Base-by-base conservation (phyloP, 768 basidiomycete species). In the Pleurotus eryngii region DNA sequence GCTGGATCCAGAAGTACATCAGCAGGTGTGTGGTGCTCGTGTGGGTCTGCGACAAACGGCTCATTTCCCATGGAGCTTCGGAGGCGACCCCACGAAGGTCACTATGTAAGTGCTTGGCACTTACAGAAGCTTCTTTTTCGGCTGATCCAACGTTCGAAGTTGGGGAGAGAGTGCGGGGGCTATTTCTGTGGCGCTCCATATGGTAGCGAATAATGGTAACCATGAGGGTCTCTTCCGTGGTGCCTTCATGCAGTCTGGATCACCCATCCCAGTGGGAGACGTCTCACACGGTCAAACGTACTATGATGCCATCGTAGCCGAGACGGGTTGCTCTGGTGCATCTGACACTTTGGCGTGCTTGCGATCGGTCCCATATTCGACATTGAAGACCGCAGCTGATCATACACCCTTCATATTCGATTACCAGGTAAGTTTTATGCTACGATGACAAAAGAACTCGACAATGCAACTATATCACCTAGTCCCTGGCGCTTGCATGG, bases 1-100 rank as follows among this genome's bases (percentile, higher is more conserved):
- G 79, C 61, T 89, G 85, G 86, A 75, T 87, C 3, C 78, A 85
- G 54, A 75, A 81, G 62, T 81, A 87, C 64, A 84, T 87, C 53
- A 62, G 62, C 15, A 54, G 38, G 51, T 54, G 26, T n/a, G 51
- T 26, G 9, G 3, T 7, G 3, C 8, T 14, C 38, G 4, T 42
- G 20, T 18, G 17, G 11, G 7, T 15, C 6, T 42, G 37, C 15
- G 38, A 7, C 24, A 18, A 12, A 0, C 18, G n/a, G 8, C 30
- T 54, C 74, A 82, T 76, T 81, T 57, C 60, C 48, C 39, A 66
- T 35, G 30, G 9, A 35, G 70, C 2, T 83, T 81, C 57, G 81
- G 81, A 3, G 81, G 81, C 17, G 77, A 82, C 63, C 71, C 73
- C 5, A 54, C 58, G 3, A 75, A 73, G 56, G 74, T 76, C 15